Evolutionary conservation across 805 yeast genomes (phyloP).

Genomic region (Candida loeiensis): DNA sequence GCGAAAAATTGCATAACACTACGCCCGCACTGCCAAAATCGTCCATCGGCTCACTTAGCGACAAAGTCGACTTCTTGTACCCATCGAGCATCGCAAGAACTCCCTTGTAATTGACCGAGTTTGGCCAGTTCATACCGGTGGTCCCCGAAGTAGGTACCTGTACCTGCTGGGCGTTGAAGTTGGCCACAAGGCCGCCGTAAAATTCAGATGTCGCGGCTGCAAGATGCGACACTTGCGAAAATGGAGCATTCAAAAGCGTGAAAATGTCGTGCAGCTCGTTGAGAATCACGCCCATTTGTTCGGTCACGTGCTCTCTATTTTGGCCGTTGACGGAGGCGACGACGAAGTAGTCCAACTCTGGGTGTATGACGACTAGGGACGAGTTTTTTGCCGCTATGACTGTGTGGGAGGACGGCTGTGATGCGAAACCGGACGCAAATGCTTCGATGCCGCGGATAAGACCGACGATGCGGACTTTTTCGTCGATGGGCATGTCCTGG

Average conservation of each 20-base stretch:
- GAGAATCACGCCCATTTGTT: constrained; percentile 18
- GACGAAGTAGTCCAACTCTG: constrained; percentile 25
- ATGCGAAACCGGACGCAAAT: constrained; percentile 14
- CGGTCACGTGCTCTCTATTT: constrained; percentile 1
- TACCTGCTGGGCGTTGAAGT: constrained; percentile 1
- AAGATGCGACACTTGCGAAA: constrained; percentile 15
- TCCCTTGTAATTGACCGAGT: constrained; percentile 32
- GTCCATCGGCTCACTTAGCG: background rate
- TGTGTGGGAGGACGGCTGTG: constrained; percentile 9
- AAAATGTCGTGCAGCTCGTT: constrained; percentile 23
- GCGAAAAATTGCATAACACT: constrained; percentile 23
- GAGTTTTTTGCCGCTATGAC: constrained; percentile 25
- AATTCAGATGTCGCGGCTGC: background rate
- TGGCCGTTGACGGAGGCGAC: constrained; percentile 24
- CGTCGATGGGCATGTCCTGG: constrained; percentile 10
- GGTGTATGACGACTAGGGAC: constrained; percentile 21
- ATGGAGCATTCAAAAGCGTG: constrained; percentile 25
- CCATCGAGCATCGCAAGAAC: constrained; percentile 29
- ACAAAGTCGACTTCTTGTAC: constrained; percentile 28
- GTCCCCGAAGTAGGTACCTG: background rate
- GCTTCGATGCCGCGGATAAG: constrained; percentile 35
- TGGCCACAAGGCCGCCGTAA: background rate
- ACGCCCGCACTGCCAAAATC: constrained; percentile 17
- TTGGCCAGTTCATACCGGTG: constrained; percentile 31
- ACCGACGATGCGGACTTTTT: constrained; percentile 32